phyloP scores from a whole-genome alignment of 2,329 filamentous ascomycete genomes.

The Dothiorella sarmentorum region DNA sequence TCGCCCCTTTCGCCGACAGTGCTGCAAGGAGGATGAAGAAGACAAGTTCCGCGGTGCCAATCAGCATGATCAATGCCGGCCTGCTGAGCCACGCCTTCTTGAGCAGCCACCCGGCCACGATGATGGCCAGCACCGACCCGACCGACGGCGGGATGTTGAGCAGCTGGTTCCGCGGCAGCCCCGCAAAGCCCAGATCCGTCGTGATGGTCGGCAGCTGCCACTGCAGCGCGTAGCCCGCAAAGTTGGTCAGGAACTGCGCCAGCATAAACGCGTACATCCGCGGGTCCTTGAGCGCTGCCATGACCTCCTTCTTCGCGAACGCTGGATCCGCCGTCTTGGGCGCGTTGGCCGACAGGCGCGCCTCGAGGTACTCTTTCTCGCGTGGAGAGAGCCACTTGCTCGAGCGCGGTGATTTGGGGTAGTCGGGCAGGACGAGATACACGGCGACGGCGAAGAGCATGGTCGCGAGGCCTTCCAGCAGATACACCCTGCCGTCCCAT shows the following conservation, averaged over 20 bases:
- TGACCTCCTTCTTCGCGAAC: constrained; percentile 37
- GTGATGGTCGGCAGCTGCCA: constrained; percentile 45
- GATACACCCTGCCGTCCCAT: constrained; percentile 39
- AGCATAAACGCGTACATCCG: constrained; percentile 39
- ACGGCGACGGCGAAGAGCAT: constrained; percentile 40
- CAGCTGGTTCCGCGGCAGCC: constrained; percentile 44
- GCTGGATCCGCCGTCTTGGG: constrained; percentile 37
- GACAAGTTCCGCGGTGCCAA: constrained; percentile 40
- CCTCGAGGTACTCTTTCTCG: constrained; percentile 43
- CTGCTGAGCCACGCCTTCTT: constrained; percentile 40
- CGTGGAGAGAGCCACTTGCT: constrained; percentile 37
- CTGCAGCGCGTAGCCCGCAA: constrained; percentile 42
- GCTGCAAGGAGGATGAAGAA: constrained; percentile 46
- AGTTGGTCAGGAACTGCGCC: constrained; percentile 39
- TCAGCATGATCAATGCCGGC: constrained; percentile 41
- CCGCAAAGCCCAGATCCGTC: constrained; percentile 42
- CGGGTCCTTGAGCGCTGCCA: constrained; percentile 34
- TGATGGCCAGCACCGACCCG: constrained; percentile 38
- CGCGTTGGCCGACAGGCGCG: constrained; percentile 38
- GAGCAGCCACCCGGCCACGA: constrained; percentile 42
- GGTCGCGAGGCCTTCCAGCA: constrained; percentile 44
- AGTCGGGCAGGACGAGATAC: constrained; percentile 44
- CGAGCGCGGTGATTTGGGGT: constrained; percentile 41
- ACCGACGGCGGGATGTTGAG: constrained; percentile 47
- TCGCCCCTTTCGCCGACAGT: constrained; percentile 35